Percentiles rank a stretch among this genome's conserved stretches.
Conservation (phyloP, 148 eudicot genomes). For the Chenopodium berlandieri region DNA sequence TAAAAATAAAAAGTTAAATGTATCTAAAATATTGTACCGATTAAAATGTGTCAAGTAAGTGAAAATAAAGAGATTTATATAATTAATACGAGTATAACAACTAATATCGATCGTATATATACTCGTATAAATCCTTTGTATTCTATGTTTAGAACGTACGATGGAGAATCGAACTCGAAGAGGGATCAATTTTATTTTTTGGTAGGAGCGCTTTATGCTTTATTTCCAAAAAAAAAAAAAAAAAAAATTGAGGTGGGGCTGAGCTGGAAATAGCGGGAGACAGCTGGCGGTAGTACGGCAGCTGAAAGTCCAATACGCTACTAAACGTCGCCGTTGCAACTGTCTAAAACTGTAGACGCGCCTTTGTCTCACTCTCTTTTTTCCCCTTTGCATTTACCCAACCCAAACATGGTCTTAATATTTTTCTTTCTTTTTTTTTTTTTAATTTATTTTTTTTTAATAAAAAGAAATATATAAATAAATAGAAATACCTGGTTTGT, state of each 20-base stretch:
- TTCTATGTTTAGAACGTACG: too few species aligned
- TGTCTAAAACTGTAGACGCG: not conserved
- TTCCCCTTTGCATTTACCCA: not conserved
- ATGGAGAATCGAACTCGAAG: not conserved
- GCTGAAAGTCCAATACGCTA: slow-evolving; percentile 29
- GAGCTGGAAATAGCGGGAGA: slow-evolving; percentile 43
- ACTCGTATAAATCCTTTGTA: too few species aligned
- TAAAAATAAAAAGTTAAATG: too few species aligned
- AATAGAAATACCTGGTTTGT: slow-evolving; percentile 7
- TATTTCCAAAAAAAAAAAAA: not conserved
- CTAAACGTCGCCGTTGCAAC: slow-evolving; percentile 48
- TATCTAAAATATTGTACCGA: too few species aligned
- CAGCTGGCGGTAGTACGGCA: slow-evolving; percentile 48
- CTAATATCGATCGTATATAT: too few species aligned
- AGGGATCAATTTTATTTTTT: not conserved
- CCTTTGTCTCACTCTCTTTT: slow-evolving; percentile 1
- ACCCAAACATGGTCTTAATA: not conserved
- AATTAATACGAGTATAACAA: too few species aligned
- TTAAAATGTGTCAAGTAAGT: too few species aligned
- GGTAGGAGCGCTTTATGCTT: not conserved
- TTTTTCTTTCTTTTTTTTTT: not conserved
- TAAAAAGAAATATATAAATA: too few species aligned
- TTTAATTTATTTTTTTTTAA: too few species aligned
- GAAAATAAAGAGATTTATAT: too few species aligned
- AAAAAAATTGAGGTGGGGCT: slow-evolving; percentile 16